A percentile compares a stretch with the other conserved stretches of the same genome.
Conservation (phyloP, 2,329 filamentous ascomycete species). For the Arthrocladium fulminans region DNA sequence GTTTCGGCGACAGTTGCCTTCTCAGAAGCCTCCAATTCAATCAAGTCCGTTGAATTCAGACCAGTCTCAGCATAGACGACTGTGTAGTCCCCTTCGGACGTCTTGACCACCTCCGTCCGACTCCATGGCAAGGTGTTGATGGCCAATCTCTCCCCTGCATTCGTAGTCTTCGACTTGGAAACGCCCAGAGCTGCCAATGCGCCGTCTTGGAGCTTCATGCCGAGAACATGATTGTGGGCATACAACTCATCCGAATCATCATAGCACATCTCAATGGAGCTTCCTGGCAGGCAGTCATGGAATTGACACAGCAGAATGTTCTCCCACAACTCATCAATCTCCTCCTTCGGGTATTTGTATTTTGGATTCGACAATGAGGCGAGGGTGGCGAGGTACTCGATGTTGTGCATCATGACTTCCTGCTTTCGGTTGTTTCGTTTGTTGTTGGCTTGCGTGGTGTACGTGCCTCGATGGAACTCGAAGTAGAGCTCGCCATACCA, state of each 20-base stretch:
- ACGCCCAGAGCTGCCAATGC: slow-evolving; percentile 61
- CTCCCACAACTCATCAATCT: slow-evolving; percentile 97
- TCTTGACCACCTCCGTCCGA: slow-evolving; percentile 59
- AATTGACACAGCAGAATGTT: slow-evolving; percentile 86
- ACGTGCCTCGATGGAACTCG: slow-evolving; percentile 91
- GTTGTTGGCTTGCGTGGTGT: slow-evolving; percentile 95
- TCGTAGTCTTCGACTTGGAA: slow-evolving; percentile 34
- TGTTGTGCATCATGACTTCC: slow-evolving; percentile 74
- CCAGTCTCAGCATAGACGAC: slow-evolving; percentile 42
- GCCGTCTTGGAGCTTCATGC: slow-evolving; percentile 61
- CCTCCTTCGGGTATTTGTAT: slow-evolving; percentile 86
- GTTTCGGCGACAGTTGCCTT: slow-evolving; percentile 43
- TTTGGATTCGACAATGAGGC: slow-evolving; percentile 62
- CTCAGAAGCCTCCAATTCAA: slow-evolving; percentile 21
- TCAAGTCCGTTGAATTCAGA: slow-evolving; percentile 29
- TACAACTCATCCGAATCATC: slow-evolving; percentile 92
- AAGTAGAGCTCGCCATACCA: slow-evolving; percentile 99
- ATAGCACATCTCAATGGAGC: slow-evolving; percentile 95
- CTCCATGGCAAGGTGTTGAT: slow-evolving; percentile 85
- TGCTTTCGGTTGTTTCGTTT: slow-evolving; percentile 86
- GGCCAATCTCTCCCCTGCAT: slow-evolving; percentile 47
- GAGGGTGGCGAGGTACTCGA: slow-evolving; percentile 80
- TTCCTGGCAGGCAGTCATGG: slow-evolving; percentile 92
- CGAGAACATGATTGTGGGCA: slow-evolving; percentile 68
- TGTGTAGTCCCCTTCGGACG: slow-evolving; percentile 29